These are phyloP conservation scores for Cystobasidium slooffiae DNA, from an alignment of 1,284 basidiomycete genomes.

Conservation along the genomic window DNA sequence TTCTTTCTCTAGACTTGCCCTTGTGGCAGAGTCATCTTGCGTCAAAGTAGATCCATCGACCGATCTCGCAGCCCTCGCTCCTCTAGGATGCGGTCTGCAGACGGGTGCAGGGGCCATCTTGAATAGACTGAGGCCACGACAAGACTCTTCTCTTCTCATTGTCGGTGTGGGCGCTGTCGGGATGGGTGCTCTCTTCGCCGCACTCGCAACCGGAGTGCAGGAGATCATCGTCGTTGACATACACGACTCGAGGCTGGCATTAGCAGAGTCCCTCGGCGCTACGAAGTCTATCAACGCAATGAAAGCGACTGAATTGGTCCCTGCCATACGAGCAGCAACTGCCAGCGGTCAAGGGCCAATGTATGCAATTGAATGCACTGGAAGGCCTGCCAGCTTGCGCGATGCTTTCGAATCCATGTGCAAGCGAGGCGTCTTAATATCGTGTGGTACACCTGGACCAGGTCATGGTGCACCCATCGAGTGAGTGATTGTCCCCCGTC, in stretches of 20 bases:
- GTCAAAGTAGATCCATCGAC: neutral
- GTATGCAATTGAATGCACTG: constrained; percentile 24
- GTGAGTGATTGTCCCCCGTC: neutral
- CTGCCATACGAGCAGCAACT: neutral
- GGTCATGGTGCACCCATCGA: constrained; percentile 11
- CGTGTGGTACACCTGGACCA: constrained; percentile 12
- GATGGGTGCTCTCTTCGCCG: constrained; percentile 42
- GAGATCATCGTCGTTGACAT: constrained; percentile 44
- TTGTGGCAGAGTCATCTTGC: constrained; percentile 13
- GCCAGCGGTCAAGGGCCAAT: neutral
- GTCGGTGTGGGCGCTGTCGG: constrained; percentile 40
- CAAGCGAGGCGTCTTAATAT: constrained; percentile 6
- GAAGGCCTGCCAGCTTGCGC: constrained; percentile 11
- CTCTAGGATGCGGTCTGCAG: constrained; percentile 17
- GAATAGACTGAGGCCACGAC: constrained; percentile 4
- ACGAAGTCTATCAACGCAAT: neutral
- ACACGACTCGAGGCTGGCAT: constrained; percentile 33
- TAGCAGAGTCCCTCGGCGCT: constrained; percentile 8
- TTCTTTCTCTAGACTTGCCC: neutral
- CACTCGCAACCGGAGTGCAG: constrained; percentile 20
- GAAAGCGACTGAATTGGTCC: neutral
- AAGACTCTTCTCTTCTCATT: constrained; percentile 25
- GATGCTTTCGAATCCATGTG: constrained; percentile 10
- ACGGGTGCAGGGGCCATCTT: constrained; percentile 18
- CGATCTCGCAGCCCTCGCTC: neutral